phyloP scores from a whole-genome alignment of 208 protist species.

The Crithidia fasciculata region DNA sequence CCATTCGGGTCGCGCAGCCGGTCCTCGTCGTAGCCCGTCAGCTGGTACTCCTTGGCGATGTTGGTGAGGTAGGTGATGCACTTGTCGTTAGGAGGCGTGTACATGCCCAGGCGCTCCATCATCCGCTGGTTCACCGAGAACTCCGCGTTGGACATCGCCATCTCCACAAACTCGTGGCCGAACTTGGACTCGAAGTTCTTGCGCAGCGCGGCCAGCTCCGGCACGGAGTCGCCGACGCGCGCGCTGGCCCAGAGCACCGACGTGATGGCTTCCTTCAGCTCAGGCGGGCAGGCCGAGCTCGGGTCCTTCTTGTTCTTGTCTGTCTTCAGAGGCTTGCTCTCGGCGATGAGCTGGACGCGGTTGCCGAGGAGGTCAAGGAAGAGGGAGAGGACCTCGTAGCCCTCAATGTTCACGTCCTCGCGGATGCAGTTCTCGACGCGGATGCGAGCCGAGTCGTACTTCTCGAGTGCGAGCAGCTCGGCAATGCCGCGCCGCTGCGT shows the following conservation, averaged over 20 bases:
- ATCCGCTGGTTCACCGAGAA: slow-evolving; percentile 89
- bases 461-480: slow-evolving; percentile 83
- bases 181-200: slow-evolving; percentile 88
- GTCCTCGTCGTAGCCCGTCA: slow-evolving; percentile 80
- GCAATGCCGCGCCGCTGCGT: slow-evolving; percentile 81
- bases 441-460: slow-evolving; percentile 92
- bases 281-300: slow-evolving; percentile 69
- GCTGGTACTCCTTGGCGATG: slow-evolving; percentile 79
- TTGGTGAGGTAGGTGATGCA: slow-evolving; percentile 85
- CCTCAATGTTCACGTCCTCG: slow-evolving; percentile 90
- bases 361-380: slow-evolving; percentile 88
- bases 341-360: slow-evolving; percentile 81
- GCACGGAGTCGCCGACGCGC: slow-evolving; percentile 66
- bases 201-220: slow-evolving; percentile 74
- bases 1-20: slow-evolving; percentile 67
- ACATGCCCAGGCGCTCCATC: slow-evolving; percentile 81
- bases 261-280: slow-evolving; percentile 91
- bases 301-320: slow-evolving; percentile 54
- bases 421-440: slow-evolving; percentile 87
- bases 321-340: slow-evolving; percentile 57
- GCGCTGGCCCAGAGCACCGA: slow-evolving; percentile 86
- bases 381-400: slow-evolving; percentile 82
- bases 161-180: slow-evolving; percentile 83
- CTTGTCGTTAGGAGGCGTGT: slow-evolving; percentile 77
- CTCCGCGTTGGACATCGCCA: slow-evolving; percentile 81